phyloP scores from a whole-genome alignment of 768 basidiomycete genomes.

The Lactarius sanguifluus region DNA sequence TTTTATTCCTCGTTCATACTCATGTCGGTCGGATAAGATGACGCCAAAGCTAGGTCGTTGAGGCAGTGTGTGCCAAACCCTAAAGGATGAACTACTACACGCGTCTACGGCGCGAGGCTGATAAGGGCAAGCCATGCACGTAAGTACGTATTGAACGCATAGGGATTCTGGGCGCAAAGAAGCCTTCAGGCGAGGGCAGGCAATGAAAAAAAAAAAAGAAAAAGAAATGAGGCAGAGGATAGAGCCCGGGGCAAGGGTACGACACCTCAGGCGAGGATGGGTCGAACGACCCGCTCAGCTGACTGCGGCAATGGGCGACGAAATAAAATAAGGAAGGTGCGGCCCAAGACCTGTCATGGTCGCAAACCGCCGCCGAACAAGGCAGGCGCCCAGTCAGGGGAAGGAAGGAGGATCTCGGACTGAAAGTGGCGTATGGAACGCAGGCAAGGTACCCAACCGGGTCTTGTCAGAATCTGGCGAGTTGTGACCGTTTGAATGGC shows the following conservation, averaged over 20 bases:
- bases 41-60: not conserved
- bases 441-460: slow-evolving; percentile 11
- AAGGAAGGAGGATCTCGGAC: slow-evolving; percentile 14
- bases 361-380: slow-evolving; percentile 19
- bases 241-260: slow-evolving; percentile 14
- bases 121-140: slow-evolving; percentile 19
- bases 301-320: slow-evolving; percentile 24
- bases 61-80: slow-evolving; percentile 19
- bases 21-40: slow-evolving; percentile 14
- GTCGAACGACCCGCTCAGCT: slow-evolving; percentile 17
- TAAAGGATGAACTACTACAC: slow-evolving; percentile 16
- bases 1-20: not conserved
- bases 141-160: slow-evolving; percentile 23
- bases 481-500: slow-evolving; percentile 14
- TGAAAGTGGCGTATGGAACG: slow-evolving; percentile 23
- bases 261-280: slow-evolving; percentile 23
- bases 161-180: slow-evolving; percentile 26
- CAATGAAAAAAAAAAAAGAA: slow-evolving; percentile 14
- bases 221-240: slow-evolving; percentile 24
- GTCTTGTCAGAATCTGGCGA: slow-evolving; percentile 24
- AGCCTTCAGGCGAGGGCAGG: slow-evolving; percentile 11
- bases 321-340: slow-evolving; percentile 11
- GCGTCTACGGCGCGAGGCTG: slow-evolving; percentile 21
- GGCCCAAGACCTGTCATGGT: slow-evolving; percentile 2
- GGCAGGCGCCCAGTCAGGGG: slow-evolving; percentile 26